These are phyloP conservation scores for Entomortierella parvispora DNA, from an alignment of 192 early-diverging fungal species.

Conservation along the genomic window DNA sequence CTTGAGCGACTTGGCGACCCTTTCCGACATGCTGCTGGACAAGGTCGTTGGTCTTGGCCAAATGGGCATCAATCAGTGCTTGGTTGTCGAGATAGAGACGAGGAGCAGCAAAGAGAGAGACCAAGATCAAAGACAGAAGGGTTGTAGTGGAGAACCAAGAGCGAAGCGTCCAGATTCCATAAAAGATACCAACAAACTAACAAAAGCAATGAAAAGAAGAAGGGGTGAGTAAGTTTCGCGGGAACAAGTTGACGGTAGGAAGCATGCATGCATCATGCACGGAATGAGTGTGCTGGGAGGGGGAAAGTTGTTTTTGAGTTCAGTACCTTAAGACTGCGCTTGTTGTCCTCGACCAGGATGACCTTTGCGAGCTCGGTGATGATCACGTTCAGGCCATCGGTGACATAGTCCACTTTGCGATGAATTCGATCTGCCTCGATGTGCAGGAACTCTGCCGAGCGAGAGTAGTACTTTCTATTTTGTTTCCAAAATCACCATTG, in stretches of 20 bases:
- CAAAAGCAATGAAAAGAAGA: neutral
- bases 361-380: conserved; percentile 48
- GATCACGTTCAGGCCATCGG: conserved; percentile 44
- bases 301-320: neutral
- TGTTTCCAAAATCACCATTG: too few relatives aligned
- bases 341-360: conserved; percentile 43
- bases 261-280: neutral
- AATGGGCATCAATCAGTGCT: conserved; percentile 34
- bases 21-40: conserved; percentile 45
- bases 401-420: conserved; percentile 44
- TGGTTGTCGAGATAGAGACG: conserved; percentile 52
- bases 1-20: conserved; percentile 36
- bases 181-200: conserved; percentile 47
- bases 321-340: conserved; percentile 32
- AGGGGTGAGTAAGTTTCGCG: neutral
- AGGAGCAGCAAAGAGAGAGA: conserved; percentile 47
- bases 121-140: conserved; percentile 34
- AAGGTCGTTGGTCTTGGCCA: conserved; percentile 44
- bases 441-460: conserved; percentile 45
- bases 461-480: conserved; percentile 48
- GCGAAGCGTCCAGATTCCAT: conserved; percentile 48
- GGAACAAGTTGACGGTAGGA: neutral
- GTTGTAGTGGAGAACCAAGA: conserved; percentile 52
- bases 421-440: conserved; percentile 37
- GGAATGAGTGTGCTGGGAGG: neutral